Percentiles rank a stretch among this genome's conserved stretches.
Conservation (phyloP, 768 basidiomycete genomes). For the Obba rivulosa region DNA sequence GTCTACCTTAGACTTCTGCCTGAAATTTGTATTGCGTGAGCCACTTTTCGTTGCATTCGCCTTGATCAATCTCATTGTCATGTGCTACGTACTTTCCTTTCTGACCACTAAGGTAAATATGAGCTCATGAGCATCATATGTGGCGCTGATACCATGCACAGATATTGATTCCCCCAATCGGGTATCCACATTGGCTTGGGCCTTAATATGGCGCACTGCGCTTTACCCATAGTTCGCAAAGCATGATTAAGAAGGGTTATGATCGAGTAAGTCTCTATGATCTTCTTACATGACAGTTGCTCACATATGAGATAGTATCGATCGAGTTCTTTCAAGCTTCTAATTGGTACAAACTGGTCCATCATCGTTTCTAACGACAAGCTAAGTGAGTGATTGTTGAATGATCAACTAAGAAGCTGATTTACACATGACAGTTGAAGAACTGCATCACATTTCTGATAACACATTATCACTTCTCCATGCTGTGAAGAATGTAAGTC, state of each 20-base stretch:
- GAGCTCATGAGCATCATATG: neutral
- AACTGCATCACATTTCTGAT: slow-evolving; percentile 3
- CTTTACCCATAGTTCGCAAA: neutral
- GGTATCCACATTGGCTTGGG: neutral
- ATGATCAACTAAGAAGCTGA: neutral
- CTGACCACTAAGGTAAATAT: neutral
- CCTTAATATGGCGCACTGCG: neutral
- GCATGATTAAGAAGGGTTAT: slow-evolving; percentile 4
- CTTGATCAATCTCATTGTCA: neutral
- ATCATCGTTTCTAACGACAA: slow-evolving; percentile 3
- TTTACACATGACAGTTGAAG: neutral
- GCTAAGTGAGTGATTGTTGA: neutral
- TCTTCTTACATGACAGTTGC: neutral
- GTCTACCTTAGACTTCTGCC: too few relatives aligned
- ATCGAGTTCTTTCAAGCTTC: neutral
- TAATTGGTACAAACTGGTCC: neutral
- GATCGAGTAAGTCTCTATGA: neutral
- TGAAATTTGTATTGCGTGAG: too few relatives aligned
- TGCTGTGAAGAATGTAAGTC: slow-evolving; percentile 1
- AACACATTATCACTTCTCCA: neutral
- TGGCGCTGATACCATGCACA: neutral
- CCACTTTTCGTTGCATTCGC: slow-evolving; percentile 1
- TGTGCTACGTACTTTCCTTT: neutral
- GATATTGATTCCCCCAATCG: slow-evolving; percentile 1
- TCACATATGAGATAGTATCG: neutral